These are phyloP conservation scores for Phytophthora pisi DNA, from an alignment of 352 stramenopile genomes.

Conservation along the genomic window DNA sequence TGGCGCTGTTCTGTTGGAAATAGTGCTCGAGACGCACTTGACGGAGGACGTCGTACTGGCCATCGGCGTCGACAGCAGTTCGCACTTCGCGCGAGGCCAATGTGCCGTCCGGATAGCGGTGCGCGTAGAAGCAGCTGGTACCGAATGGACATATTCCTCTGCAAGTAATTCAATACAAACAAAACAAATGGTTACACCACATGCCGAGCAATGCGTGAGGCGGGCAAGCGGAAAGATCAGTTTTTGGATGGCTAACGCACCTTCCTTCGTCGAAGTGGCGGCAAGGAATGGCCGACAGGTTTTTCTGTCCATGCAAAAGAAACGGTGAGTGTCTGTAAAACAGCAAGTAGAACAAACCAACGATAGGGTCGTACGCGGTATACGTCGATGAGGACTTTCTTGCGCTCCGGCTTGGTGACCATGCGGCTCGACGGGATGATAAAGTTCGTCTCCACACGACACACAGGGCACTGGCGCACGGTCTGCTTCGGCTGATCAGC, in stretches of 20 bases:
- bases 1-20: constrained; percentile 41
- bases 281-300: constrained; percentile 79
- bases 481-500: constrained; percentile 77
- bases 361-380: constrained; percentile 55
- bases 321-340: constrained; percentile 10
- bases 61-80: constrained; percentile 72
- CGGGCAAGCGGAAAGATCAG: constrained; percentile 1
- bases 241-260: constrained; percentile 31
- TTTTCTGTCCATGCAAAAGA: constrained; percentile 40
- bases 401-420: constrained; percentile 66
- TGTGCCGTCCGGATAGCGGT: constrained; percentile 71
- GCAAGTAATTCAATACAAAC: constrained; percentile 22
- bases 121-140: constrained; percentile 89
- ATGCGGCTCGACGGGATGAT: constrained; percentile 87
- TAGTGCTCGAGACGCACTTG: constrained; percentile 78
- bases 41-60: constrained; percentile 78
- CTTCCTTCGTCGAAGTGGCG: constrained; percentile 85
- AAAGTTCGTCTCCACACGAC: constrained; percentile 80
- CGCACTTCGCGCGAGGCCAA: constrained; percentile 66
- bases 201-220: constrained; percentile 1
- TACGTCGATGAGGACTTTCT: constrained; percentile 67
- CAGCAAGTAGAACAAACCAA: not conserved
- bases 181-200: constrained; percentile 17
- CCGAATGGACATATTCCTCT: constrained; percentile 85
- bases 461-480: constrained; percentile 79